Evolutionary conservation across 2,329 filamentous ascomycete species (phyloP), one percentile per base, ranked within the genome.

Genomic region (Hysterium pulicare): DNA sequence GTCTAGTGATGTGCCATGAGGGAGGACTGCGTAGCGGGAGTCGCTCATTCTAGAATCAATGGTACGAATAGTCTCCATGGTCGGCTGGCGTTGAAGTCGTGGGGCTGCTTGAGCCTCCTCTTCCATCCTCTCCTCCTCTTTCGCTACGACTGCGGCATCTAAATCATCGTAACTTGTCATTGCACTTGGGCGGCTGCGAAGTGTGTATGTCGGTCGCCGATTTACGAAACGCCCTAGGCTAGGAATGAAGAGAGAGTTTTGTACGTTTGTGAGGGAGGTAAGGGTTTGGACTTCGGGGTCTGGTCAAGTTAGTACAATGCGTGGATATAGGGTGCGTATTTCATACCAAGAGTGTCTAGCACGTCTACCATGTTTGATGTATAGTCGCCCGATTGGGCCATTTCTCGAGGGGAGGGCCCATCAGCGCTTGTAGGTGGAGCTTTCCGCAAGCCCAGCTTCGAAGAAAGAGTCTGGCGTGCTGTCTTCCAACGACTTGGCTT

Each of bases 161-260:
- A 64, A 61, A 10, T 61, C 56, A 38, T 61, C 54, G 17, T 61
- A 44, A 47, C 57, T 62, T 49, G 51, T 61, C 40, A 51, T 48
- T 44, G 66, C 59, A 50, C 64, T 67, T 16, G 64, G 67, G 20
- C 59, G 70, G 26, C 77, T 76, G 5, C 82, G 82, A 6, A 93
- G 73, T 32, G 81, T 81, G 62, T 93, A 95, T 0, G 87, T 90
- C 1, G 88, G 87, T 46, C 83, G 76, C 37, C 89, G 79, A 57
- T 94, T 93, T 38, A 94, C 54, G 54, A 81, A 82, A 45, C 75
- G 72, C 31, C 88, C 88, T n/a, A 94, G 73, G 50, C 90, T 84
- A 0, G 89, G 89, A 2, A 94, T 72, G 66, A 94, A 94, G 8
- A 95, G 79, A 0, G 88, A 93, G 62, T 95, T 95, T 58, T 94